Percentiles rank a stretch among this genome's conserved stretches.
Evolutionary conservation across 495 filamentous ascomycete species (phyloP).

Genomic region (Penicillium salamii): DNA sequence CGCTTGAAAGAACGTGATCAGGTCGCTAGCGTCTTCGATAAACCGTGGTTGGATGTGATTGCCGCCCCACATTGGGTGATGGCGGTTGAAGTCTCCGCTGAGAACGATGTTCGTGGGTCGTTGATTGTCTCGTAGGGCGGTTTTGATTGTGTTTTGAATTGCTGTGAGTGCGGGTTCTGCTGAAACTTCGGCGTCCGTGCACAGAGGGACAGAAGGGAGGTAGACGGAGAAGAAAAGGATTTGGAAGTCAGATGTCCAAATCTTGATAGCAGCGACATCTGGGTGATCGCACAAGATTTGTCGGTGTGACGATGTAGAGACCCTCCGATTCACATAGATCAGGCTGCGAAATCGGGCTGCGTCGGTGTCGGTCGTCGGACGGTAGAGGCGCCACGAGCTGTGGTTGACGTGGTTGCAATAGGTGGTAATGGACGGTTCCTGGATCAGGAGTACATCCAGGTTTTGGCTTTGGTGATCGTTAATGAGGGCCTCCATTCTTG

Average conservation of each 20-base stretch:
- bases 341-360: conserved; percentile 18
- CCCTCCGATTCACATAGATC: conserved; percentile 22
- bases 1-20: conserved; percentile 18
- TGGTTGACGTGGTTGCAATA: conserved; percentile 27
- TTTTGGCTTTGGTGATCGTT: conserved; percentile 22
- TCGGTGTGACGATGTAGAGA: conserved; percentile 22
- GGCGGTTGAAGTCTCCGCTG: conserved; percentile 11
- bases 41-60: conserved; percentile 5
- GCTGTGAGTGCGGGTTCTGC: conserved; percentile 3
- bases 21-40: conserved; percentile 19
- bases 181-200: neutral
- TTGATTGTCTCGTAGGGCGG: neutral
- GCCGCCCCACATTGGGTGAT: conserved; percentile 6
- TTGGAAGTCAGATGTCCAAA: conserved; percentile 23
- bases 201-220: conserved; percentile 5
- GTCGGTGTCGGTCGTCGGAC: conserved; percentile 10
- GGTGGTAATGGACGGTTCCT: too few relatives aligned
- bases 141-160: conserved; percentile 9
- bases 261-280: conserved; percentile 23
- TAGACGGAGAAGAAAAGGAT: conserved; percentile 20
- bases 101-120: neutral
- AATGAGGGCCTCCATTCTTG: conserved; percentile 29
- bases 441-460: conserved; percentile 24
- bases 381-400: conserved; percentile 29
- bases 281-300: conserved; percentile 18